Base-by-base conservation (phyloP, 202 grass and related monocot genomes). In the Elaeis oleifera region DNA sequence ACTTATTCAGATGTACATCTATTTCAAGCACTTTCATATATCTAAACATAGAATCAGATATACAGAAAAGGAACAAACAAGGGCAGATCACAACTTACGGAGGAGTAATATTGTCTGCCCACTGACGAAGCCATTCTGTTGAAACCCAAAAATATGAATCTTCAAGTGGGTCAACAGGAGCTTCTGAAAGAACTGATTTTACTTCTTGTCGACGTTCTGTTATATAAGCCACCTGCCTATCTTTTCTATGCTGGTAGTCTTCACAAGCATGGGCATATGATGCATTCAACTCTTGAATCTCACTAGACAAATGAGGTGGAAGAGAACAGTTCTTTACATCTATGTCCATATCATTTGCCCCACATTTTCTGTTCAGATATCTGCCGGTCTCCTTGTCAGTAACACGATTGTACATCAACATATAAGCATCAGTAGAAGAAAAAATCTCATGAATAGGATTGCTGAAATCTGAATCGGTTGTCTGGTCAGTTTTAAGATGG, bases 131-230 rank as follows among this genome's bases (percentile, higher is more conserved):
- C 94, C 94, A 99, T 2, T 99, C 94, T 66, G 73, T 71, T 72
- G 94, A 99, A 69, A 99, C 87, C 94, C 88, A 99, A 75, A 89
- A 94, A 88, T 89, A 99, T 59, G 76, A 82, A 84, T 86, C 80
- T 60, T 80, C 73, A 5, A 74, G 67, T 55, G 79, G 80, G 50
- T 29, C 62, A 63, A 73, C 94, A 68, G 80, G 75, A 54, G 88
- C 85, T 83, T 87, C 83, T 60, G 64, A 81, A 22, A 99, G 70
- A 80, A 99, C 25, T 51, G 75, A 87, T 76, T 89, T 89, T 53
- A 94, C 85, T 85, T 99, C 94, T 70, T 92, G 75, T 19, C 88
- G 85, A 53, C 94, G 80, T 70, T 94, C 85, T 13, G 75, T 76
- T 69, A 99, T 27, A 63, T 52, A 87, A 28, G 77, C 71, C 67